phyloP scores from a whole-genome alignment of 495 filamentous ascomycete genomes.

The Lasiosphaeriaceae sp. region DNA sequence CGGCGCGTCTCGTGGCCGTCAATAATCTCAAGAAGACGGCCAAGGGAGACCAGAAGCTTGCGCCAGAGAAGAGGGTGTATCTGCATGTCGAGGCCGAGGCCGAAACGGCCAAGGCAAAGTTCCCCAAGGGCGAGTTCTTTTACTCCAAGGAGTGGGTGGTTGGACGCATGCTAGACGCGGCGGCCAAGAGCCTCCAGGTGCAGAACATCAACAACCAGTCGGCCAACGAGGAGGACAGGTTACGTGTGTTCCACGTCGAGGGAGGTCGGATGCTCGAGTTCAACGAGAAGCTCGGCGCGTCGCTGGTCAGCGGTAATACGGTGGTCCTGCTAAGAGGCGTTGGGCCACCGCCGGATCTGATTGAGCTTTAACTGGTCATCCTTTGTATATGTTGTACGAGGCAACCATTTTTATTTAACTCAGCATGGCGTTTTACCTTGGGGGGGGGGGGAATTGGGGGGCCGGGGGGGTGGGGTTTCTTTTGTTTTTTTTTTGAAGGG shows the following conservation, averaged over 20 bases:
- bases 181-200: conserved; percentile 74
- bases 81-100: conserved; percentile 82
- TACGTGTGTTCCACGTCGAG: conserved; percentile 90
- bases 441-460: background rate
- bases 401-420: background rate
- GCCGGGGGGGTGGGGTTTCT: background rate
- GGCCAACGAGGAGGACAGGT: conserved; percentile 67
- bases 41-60: conserved; percentile 80
- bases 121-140: conserved; percentile 76
- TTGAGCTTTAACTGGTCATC: conserved; percentile 32
- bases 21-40: conserved; percentile 78
- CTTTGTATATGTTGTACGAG: too few species aligned
- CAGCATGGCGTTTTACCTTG: conserved; percentile 23
- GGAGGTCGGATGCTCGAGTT: conserved; percentile 82
- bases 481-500: too few species aligned
- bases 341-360: conserved; percentile 52
- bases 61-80: conserved; percentile 77
- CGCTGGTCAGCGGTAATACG: conserved; percentile 73
- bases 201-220: conserved; percentile 86
- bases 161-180: conserved; percentile 81
- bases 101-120: conserved; percentile 67
- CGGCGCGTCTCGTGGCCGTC: conserved; percentile 57
- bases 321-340: conserved; percentile 85
- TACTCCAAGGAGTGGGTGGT: conserved; percentile 85
- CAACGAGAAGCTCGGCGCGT: conserved; percentile 71